Evolutionary conservation across 441 rosid genomes (phyloP).

Genomic region (Populus hybrid): DNA sequence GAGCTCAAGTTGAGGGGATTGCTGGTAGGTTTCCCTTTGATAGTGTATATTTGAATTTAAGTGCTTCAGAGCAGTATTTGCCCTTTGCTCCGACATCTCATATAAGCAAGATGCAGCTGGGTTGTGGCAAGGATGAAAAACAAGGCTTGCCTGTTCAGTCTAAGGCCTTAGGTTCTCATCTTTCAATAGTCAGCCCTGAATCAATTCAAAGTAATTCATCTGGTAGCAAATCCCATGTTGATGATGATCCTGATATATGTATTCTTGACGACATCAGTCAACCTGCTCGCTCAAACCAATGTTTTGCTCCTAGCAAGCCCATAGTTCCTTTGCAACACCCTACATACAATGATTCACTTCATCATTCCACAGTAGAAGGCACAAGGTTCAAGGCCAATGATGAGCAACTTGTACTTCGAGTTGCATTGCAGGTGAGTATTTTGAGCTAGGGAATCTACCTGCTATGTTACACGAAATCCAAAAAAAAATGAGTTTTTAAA

Average conservation of each 20-base stretch:
- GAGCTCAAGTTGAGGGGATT: slow-evolving; percentile 25
- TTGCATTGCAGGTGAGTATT: slow-evolving; percentile 76
- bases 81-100: slow-evolving; percentile 29
- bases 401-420: slow-evolving; percentile 58
- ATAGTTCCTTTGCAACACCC: slow-evolving; percentile 25
- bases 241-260: slow-evolving; percentile 73
- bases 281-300: slow-evolving; percentile 32
- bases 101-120: slow-evolving; percentile 28
- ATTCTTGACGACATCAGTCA: slow-evolving; percentile 75
- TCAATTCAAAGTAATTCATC: slow-evolving; percentile 66
- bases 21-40: slow-evolving; percentile 20
- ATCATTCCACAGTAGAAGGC: slow-evolving; percentile 38
- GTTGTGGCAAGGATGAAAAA: slow-evolving; percentile 32
- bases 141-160: slow-evolving; percentile 32
- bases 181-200: slow-evolving; percentile 58
- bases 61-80: slow-evolving; percentile 30
- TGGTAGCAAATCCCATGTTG: slow-evolving; percentile 51
- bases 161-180: slow-evolving; percentile 30
- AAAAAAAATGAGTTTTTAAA: too few species aligned
- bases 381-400: slow-evolving; percentile 42
- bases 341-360: slow-evolving; percentile 25
- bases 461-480: not conserved
- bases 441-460: not conserved
- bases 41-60: slow-evolving; percentile 24
- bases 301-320: slow-evolving; percentile 11